Evolutionary conservation across 2,329 filamentous ascomycete genomes (phyloP).

Genomic region (Monosporascus sp.): DNA sequence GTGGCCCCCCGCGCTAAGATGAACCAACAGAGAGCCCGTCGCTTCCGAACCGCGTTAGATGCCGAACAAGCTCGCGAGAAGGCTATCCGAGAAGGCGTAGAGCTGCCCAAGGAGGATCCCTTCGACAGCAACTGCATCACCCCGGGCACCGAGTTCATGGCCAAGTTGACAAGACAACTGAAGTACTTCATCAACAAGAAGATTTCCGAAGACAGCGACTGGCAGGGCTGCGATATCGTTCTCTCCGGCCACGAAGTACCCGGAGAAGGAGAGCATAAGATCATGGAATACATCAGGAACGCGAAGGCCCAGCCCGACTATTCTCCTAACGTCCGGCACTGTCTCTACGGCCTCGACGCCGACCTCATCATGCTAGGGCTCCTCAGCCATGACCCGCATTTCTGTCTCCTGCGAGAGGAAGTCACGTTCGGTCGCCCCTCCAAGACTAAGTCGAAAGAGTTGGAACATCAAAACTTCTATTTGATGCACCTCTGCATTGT

Average conservation of each 20-base stretch:
- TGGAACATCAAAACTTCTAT: conserved; percentile 99
- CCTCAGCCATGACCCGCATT: conserved; percentile 96
- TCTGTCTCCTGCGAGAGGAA: conserved; percentile 93
- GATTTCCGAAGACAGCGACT: conserved; percentile 91
- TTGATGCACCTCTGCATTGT: conserved; percentile 97
- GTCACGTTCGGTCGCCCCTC: conserved; percentile 91
- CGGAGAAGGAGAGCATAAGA: conserved; percentile 98
- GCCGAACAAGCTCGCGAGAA: conserved; percentile 86
- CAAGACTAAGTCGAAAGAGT: conserved; percentile 86
- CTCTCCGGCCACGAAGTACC: conserved; percentile 97
- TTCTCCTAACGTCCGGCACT: conserved; percentile 90
- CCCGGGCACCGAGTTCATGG: conserved; percentile 96
- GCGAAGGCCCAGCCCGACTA: conserved; percentile 94
- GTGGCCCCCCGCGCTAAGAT: conserved; percentile 98
- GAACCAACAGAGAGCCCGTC: conserved; percentile 95
- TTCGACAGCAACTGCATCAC: conserved; percentile 99
- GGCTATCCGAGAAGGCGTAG: conserved; percentile 80
- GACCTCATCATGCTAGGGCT: conserved; percentile 98
- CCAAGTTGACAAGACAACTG: conserved; percentile 85
- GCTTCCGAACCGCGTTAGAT: conserved; percentile 92
- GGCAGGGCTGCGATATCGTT: conserved; percentile 95
- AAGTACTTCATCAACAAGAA: conserved; percentile 99
- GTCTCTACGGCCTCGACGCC: conserved; percentile 93
- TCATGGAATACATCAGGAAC: conserved; percentile 99
- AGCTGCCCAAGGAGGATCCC: conserved; percentile 90